These are phyloP conservation scores for Pyropia yezoensis DNA, from an alignment of 23 red algal species.

Conservation along the genomic window DNA sequence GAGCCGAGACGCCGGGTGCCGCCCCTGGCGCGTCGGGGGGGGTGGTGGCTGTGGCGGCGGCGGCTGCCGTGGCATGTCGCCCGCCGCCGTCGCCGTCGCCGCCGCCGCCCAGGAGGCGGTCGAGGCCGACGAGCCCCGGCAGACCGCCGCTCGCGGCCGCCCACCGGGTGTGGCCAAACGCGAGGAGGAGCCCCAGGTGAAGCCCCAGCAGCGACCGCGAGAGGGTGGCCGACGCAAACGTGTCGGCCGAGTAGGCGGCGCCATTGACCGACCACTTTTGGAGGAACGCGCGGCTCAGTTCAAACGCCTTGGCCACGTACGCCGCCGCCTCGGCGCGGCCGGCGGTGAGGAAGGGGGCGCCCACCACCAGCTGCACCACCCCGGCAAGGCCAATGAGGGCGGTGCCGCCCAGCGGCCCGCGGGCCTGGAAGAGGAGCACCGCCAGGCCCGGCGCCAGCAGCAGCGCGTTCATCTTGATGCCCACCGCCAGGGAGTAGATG, in stretches of 20 bases:
- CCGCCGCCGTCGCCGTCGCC: too few species aligned
- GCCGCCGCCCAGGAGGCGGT: too few species aligned
- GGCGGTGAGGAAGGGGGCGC: constrained; percentile 43
- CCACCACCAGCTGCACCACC: constrained; percentile 45
- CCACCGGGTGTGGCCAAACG: constrained; percentile 53
- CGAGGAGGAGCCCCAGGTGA: constrained; percentile 39
- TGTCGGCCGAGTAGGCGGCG: constrained; percentile 33
- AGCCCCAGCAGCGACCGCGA: constrained; percentile 32
- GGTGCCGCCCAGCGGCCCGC: constrained; percentile 9
- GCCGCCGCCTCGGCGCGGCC: constrained; percentile 7
- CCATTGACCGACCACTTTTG: constrained; percentile 89
- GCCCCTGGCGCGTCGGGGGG: too few species aligned
- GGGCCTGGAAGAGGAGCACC: constrained; percentile 53
- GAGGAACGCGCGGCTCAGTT: constrained; percentile 66
- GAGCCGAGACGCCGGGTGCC: too few species aligned
- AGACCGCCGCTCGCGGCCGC: constrained; percentile 19
- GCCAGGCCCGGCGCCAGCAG: constrained; percentile 72
- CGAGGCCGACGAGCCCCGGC: constrained; percentile 3
- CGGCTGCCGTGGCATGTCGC: too few species aligned
- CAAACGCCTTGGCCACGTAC: constrained; percentile 84
- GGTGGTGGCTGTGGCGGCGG: too few species aligned
- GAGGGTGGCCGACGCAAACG: constrained; percentile 39
- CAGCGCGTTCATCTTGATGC: constrained; percentile 91
- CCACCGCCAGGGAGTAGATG: constrained; percentile 54
- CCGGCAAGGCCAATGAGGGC: constrained; percentile 18